Percentiles rank a stretch among this genome's conserved stretches.
These are phyloP conservation scores for Pichia cabralensis DNA, from an alignment of 805 yeast genomes.

Conservation along the genomic window DNA sequence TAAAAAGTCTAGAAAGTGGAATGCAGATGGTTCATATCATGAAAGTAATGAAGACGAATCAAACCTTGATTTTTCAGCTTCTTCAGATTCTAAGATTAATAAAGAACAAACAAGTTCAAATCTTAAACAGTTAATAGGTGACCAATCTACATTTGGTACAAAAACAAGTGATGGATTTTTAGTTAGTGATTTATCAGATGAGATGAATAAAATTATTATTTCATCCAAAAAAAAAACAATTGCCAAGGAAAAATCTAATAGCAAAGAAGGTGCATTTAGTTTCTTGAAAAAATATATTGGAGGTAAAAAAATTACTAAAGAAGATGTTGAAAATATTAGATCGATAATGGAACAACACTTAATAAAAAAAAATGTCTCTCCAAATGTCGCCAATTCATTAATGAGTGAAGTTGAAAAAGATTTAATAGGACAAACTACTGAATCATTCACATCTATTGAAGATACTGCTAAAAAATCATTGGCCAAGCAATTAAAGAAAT, in stretches of 20 bases:
- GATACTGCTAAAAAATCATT: slow-evolving; percentile 57
- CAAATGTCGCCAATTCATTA: slow-evolving; percentile 70
- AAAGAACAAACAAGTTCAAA: slow-evolving; percentile 17
- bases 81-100: slow-evolving; percentile 12
- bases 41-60: slow-evolving; percentile 29
- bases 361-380: slow-evolving; percentile 82
- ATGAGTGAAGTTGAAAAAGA: slow-evolving; percentile 61
- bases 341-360: slow-evolving; percentile 64
- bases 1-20: slow-evolving; percentile 55
- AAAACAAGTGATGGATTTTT: slow-evolving; percentile 45
- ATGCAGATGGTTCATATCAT: slow-evolving; percentile 46
- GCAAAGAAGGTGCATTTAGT: slow-evolving; percentile 36
- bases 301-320: slow-evolving; percentile 53
- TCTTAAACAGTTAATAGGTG: slow-evolving; percentile 28
- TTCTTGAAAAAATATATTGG: slow-evolving; percentile 56
- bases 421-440: slow-evolving; percentile 63
- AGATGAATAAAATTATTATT: slow-evolving; percentile 33
- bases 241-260: slow-evolving; percentile 11
- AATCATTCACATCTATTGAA: slow-evolving; percentile 64
- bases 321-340: slow-evolving; percentile 57
- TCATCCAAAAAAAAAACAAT: slow-evolving; percentile 15
- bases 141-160: slow-evolving; percentile 31
- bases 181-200: slow-evolving; percentile 51
- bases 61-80: slow-evolving; percentile 50
- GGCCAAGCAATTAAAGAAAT: slow-evolving; percentile 56